A percentile compares a stretch with the other conserved stretches of the same genome.
Conservation (phyloP, 1,139 yeast genomes). For the Debaryomycetaceae sp. region DNA sequence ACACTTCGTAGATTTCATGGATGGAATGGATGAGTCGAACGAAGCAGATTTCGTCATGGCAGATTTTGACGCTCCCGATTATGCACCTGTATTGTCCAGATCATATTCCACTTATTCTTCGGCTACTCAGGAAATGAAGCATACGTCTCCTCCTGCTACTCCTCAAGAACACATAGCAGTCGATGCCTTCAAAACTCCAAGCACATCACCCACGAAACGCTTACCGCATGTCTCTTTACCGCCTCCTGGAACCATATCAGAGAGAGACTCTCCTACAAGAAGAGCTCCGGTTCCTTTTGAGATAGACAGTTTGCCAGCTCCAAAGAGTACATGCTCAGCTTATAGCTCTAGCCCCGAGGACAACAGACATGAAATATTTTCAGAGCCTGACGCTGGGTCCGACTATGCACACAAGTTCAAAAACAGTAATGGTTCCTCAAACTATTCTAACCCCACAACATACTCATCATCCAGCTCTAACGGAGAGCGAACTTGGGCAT, state of each 20-base stretch:
- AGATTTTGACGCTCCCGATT: slow-evolving; percentile 34
- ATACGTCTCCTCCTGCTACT: background rate
- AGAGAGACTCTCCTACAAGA: slow-evolving; percentile 18
- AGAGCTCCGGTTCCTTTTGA: slow-evolving; percentile 14
- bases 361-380: slow-evolving; percentile 31
- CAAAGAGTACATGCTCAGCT: slow-evolving; percentile 13
- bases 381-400: slow-evolving; percentile 7
- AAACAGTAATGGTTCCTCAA: slow-evolving; percentile 32
- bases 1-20: slow-evolving; percentile 36
- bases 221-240: slow-evolving; percentile 10
- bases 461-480: slow-evolving; percentile 31
- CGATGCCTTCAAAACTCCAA: background rate
- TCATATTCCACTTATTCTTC: slow-evolving; percentile 29
- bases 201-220: background rate
- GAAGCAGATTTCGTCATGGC: slow-evolving; percentile 22
- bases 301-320: slow-evolving; percentile 3
- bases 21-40: slow-evolving; percentile 30
- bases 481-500: slow-evolving; percentile 49
- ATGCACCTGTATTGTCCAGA: slow-evolving; percentile 29
- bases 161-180: background rate
- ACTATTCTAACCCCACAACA: slow-evolving; percentile 49
- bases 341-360: slow-evolving; percentile 26
- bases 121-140: slow-evolving; percentile 7
- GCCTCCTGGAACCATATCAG: slow-evolving; percentile 13
- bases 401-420: slow-evolving; percentile 13